phyloP scores from a whole-genome alignment of 2,329 filamentous ascomycete species.

The Aspergillus uvarum region DNA sequence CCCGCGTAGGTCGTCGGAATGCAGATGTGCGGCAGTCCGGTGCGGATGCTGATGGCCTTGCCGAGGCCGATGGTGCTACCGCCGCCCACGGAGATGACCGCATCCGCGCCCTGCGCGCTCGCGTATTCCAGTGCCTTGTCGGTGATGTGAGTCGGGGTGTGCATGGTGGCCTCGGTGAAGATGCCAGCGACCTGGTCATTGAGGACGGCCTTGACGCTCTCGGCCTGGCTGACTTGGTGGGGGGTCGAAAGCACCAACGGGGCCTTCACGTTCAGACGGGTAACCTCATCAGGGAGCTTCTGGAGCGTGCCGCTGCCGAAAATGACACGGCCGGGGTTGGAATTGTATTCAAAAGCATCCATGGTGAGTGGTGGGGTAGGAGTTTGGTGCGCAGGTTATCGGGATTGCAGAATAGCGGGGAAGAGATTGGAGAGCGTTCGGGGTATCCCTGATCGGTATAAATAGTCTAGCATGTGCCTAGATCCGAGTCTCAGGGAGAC shows the following conservation, averaged over 20 bases:
- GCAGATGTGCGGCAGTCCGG: constrained; percentile 57
- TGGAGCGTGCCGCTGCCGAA: constrained; percentile 58
- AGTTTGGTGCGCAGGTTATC: neutral
- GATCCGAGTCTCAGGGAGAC: neutral
- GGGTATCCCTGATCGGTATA: neutral
- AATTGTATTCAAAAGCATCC: constrained; percentile 58
- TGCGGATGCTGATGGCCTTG: constrained; percentile 56
- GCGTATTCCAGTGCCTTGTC: constrained; percentile 55
- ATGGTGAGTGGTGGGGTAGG: constrained; percentile 42
- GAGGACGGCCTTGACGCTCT: constrained; percentile 48
- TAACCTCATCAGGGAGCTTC: constrained; percentile 46
- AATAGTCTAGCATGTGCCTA: neutral
- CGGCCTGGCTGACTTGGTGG: constrained; percentile 50
- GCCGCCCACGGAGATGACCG: constrained; percentile 61
- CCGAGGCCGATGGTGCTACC: constrained; percentile 64
- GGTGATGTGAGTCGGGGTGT: constrained; percentile 60
- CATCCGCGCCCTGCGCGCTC: constrained; percentile 50
- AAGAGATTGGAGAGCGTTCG: neutral
- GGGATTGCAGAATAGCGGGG: neutral
- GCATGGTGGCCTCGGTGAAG: constrained; percentile 61
- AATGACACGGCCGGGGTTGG: constrained; percentile 55
- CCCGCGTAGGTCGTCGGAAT: constrained; percentile 64
- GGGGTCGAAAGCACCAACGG: constrained; percentile 60
- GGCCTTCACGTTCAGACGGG: constrained; percentile 48
- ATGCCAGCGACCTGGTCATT: constrained; percentile 50